Base-by-base conservation (phyloP, 192 early-diverging fungal species). In the Funneliformis mosseae region DNA sequence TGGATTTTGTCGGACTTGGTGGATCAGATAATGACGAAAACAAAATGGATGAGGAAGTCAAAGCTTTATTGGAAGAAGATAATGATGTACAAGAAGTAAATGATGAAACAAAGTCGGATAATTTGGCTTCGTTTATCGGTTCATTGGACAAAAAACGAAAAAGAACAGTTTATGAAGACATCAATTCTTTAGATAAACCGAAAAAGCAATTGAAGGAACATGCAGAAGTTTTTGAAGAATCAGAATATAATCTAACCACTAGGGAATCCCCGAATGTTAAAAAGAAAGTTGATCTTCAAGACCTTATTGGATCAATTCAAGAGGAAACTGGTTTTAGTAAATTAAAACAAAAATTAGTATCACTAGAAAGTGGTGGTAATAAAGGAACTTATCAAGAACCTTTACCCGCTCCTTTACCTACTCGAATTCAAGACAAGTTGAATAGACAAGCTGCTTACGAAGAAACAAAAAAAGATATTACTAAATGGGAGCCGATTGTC, bases 401-500 rank as follows among this genome's bases (percentile, higher is more conserved):
- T 7, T 71, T 96, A 8, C 80, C 89, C 16, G 96, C 95, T 0
- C 97, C 97, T 7, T 79, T 98, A 38, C 92, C 95, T 27, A 89
- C 91, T 77, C 90, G 95, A 50, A 84, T 95, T 60, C 94, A 97
- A 83, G 96, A 97, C 78, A 91, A 92, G 39, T 83, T 96, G 74
- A 93, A 96, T 78, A 93, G 98, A 48, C 81, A 92, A 66, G 98
- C 91, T 21, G 98, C 97, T 4, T 96, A 94, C 70, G 85, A 90
- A n/a, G 87, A 93, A 83, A 85, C 94, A 43, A 96, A 95, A 71
- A 93, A 94, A 77, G 91, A 93, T 12, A 84, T 99, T 12, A 84
- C 88, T 6, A 94, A 96, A 79, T 99, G 98, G 98, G 86, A 93
- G 60, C 84, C 92, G 21, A 86, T 95, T 4, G 92, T 98, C 3